Base-by-base conservation (phyloP, 768 basidiomycete genomes). In the Lactifluus rugatus region DNA sequence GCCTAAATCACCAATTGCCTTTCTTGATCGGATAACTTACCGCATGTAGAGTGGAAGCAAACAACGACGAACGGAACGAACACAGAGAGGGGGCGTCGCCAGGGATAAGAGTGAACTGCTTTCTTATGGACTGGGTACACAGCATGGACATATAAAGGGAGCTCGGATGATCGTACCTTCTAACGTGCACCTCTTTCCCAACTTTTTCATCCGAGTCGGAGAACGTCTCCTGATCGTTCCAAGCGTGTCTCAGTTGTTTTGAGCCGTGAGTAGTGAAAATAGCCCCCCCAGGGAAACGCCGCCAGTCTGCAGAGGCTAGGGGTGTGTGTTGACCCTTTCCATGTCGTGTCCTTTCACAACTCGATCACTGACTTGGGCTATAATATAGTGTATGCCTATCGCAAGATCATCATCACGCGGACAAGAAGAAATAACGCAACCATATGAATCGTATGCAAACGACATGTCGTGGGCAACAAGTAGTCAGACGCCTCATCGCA, bases 61-160 rank as follows among this genome's bases (percentile, higher is more conserved):
- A 31, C 26, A 11, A 19, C 47, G 6, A 23, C 7, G 32, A 31
- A 45, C 1, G 7, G 28, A 36, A n/a, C 13, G 16, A 17, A 26
- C 10, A 21, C 5, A 6, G 49, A 36, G 36, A 3, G 21, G n/a
- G 44, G 9, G 8, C 44, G 48, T 50, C 34, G 34, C 16, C 39
- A 34, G 17, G 42, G 28, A 39, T 19, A 13, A 34, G 42, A 19
- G 7, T 25, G 48, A 46, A 56, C 54, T 32, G 37, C 54, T 46
- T 56, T 56, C 21, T 16, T 51, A 19, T 10, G 2, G 2, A 16
- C 2, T 19, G 26, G 28, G 28, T 17, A 51, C 42, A 47, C 58
- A 45, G 28, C 44, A 47, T 3, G 21, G 34, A 34, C 31, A 60
- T 48, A 56, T 55, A 54, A 60, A 47, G 44, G 44, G 2, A 26